phyloP scores from a whole-genome alignment of 306 rosid genomes.

The Quercus engelmannii region DNA sequence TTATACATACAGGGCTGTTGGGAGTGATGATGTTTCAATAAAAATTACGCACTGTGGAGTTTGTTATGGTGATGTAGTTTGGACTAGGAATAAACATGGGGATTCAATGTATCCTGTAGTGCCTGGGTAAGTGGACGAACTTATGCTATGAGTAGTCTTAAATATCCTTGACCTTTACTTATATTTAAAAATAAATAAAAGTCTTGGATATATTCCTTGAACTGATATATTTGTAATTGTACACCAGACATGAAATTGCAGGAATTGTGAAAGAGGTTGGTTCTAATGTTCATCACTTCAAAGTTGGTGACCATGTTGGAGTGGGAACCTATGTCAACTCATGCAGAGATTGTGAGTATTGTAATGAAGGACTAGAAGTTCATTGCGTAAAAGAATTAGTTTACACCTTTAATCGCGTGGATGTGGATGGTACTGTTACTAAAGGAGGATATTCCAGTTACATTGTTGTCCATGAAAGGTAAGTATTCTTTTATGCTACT shows the following conservation, averaged over 20 bases:
- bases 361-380: constrained; percentile 28
- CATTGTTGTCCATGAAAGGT: constrained; percentile 51
- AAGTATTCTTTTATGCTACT: neutral
- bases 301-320: constrained; percentile 51
- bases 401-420: constrained; percentile 35
- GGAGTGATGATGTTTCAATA: constrained; percentile 39
- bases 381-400: constrained; percentile 30
- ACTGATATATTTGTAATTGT: constrained; percentile 1
- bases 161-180: too few species aligned
- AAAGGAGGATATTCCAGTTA: constrained; percentile 52
- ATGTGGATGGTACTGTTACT: constrained; percentile 40
- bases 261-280: constrained; percentile 47
- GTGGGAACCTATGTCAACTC: constrained; percentile 51
- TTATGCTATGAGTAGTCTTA: neutral
- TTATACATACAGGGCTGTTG: constrained; percentile 26
- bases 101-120: constrained; percentile 44
- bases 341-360: constrained; percentile 48
- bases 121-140: constrained; percentile 32
- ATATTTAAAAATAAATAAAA: too few species aligned
- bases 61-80: constrained; percentile 43
- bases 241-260: constrained; percentile 49
- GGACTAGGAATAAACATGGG: constrained; percentile 40
- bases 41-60: constrained; percentile 45
- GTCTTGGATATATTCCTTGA: neutral
- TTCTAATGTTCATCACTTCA: constrained; percentile 32